Evolutionary conservation across 208 protist species (phyloP), one percentile per base, ranked within the genome.

Genomic region (Leptomonas pyrrhocoris): DNA sequence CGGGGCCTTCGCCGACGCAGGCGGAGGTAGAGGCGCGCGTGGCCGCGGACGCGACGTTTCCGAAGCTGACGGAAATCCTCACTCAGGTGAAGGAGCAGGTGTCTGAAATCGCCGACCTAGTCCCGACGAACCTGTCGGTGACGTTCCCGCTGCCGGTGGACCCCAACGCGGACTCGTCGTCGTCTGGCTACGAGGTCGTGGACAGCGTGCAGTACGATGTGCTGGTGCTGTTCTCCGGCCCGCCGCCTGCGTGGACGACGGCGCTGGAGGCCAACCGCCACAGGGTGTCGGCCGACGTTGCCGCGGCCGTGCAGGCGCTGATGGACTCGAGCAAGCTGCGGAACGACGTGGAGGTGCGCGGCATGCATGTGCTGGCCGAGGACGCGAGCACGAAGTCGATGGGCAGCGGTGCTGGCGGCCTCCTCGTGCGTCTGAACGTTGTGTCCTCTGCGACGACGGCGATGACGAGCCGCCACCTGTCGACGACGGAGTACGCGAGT

Each of bases 401-500:
- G 36, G 67, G 67, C 36, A 45, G 61, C 51, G 67, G 67, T 49
- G 34, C 9, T 54, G 67, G 67, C 19, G 67, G 67, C 18, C 55
- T 73, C 13, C 6, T 65, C 21, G 67, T 49, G 34, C n/a, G 19
- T 3, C 23, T 65, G 15, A 0, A 19, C 43, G 19, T 28, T 23
- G 21, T 42, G 43, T 63, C 54, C 7, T 40, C 11, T 11, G 21
- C 18, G 34, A 73, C 57, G 4, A 50, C 16, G 1, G 38, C 51
- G 25, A 73, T 73, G 67, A 57, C 36, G 30, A 48, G 67, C 49
- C 67, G 67, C 57, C 58, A 64, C 57, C 67, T 73, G 7, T 59
- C 50, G 56, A 65, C 31, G 34, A 23, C 9, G 0, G 67, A 73
- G 67, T 73, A 65, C 40, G 36, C 36, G 28, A 73, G 67, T 9